Base-by-base conservation (phyloP, 495 filamentous ascomycete genomes). In the Penicillium fimorum region DNA sequence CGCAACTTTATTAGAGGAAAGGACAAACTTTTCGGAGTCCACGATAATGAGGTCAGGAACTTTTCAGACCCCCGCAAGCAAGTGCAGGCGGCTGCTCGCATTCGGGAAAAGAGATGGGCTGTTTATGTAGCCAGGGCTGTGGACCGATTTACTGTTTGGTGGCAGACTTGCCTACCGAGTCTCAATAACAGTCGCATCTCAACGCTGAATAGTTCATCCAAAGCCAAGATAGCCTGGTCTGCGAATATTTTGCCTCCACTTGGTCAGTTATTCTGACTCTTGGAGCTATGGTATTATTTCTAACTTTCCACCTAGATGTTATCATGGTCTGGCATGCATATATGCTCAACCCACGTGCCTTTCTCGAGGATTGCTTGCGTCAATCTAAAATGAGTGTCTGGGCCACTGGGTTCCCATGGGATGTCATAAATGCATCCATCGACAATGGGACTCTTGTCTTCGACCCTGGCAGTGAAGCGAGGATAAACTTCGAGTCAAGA, bases 251-350 rank as follows among this genome's bases (percentile, higher is more conserved):
- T 79, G 40, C 69, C 71, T 35, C 71, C 71, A 38, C 53, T 74
- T 48, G 69, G 71, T 74, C 20, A 62, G 70, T 57, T 15, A 7
- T 37, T 25, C 13, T 35, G 10, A 29, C 8, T 10, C 9, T 18
- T n/a, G 11, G 30, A 55, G 27, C 18, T 18, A 12, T 44, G 54
- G 27, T 46, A 60, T 40, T 59, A 53, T 20, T 29, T 45, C 22
- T 25, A 13, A 40, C 13, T 47, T 25, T 2, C 18, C 20, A 20
- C 12, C 18, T 62, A 85, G 91, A 96, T 66, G 84, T 96, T 3
- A 70, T 96, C 43, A 91, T 96, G 89, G 89, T 95, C 1, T 94
- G 88, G 90, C 91, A 96, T 70, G 76, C 88, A 1, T 89, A 90
- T 60, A 86, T 92, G 84, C 81, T 96, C 4, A 95, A 93, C 58